Conservation (phyloP, 139 green algal species). For the Trebouxia sp. region DNA sequence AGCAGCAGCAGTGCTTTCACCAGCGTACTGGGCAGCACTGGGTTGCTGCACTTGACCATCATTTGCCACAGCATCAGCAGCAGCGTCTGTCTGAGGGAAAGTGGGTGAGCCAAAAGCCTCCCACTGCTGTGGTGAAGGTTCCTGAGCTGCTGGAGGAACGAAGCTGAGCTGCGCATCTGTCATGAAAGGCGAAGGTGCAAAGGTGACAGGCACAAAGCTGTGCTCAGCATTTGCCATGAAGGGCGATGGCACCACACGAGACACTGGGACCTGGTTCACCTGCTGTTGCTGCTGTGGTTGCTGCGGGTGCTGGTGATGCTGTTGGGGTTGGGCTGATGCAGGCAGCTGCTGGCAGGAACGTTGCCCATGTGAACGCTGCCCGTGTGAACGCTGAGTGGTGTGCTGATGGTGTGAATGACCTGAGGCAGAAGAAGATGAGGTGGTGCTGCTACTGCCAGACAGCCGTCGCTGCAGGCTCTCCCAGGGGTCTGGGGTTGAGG, state of each 20-base stretch:
- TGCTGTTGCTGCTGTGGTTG: not conserved
- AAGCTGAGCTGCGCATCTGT: constrained; percentile 3
- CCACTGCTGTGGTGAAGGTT: not conserved
- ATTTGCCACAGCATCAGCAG: too few relatives aligned
- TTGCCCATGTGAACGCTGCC: too few relatives aligned
- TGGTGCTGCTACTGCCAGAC: not conserved
- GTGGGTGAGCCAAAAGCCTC: not conserved
- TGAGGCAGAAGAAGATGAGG: not conserved
- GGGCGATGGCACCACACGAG: not conserved
- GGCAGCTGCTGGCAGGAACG: too few relatives aligned
- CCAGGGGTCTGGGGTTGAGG: not conserved
- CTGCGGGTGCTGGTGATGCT: not conserved
- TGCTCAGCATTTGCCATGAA: not conserved
- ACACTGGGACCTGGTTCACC: not conserved
- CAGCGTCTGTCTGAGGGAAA: not conserved
- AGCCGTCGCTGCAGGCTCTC: not conserved
- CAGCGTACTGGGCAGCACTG: too few relatives aligned
- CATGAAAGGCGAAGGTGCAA: not conserved
- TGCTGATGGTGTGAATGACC: not conserved
- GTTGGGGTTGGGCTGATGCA: too few relatives aligned
- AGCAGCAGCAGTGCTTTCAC: too few relatives aligned
- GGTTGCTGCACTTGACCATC: too few relatives aligned
- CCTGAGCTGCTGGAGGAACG: not conserved
- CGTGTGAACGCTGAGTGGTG: not conserved
- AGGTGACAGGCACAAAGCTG: not conserved